Evolutionary conservation across 192 early-diverging fungal species (phyloP), one percentile per base, ranked within the genome.

Genomic region (Rhizoclosmatium globosum): DNA sequence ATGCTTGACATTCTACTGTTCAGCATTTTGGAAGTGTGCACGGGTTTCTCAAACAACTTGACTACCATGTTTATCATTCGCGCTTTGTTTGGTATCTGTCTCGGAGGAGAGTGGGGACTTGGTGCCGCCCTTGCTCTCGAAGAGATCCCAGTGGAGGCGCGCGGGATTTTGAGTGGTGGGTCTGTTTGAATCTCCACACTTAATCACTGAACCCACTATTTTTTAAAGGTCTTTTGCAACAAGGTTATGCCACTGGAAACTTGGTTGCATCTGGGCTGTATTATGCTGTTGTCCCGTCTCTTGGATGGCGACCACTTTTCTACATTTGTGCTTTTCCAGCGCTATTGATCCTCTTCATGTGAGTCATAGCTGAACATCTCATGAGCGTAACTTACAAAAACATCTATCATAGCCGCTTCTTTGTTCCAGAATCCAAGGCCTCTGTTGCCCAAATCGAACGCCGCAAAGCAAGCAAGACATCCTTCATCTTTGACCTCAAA

Each of bases 81-180:
- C 57, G 80, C 79, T 21, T 69, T 91, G 17, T 91, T 91, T 83
- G 90, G 93, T 4, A 89, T 94, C 41, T 79, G 87, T 43, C 91
- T 94, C 90, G 93, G 92, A 42, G 92, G 91, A 47, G 87, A 89
- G 45, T 92, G 93, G 93, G 93, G 92, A 17, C 87, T 94, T 23
- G 89, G 91, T 17, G 90, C 90, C 45, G 85, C 89, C 79, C 80
- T 94, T 66, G 91, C 93, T 1, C 87, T 94, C 89, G 93, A 94
- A 82, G 79, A 84, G 48, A 70, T 94, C 15, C 93, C 92, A 0
- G 71, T 86, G 15, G 89, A 92, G 81, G 81, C 87, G 71, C 85
- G 92, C 48, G 93, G 93, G 57, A 77, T 94, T 23, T 93, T 94
- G 43, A 90, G 92, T 4, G 69, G 69, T 71, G 9, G 6, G 60